A percentile compares a stretch with the other conserved stretches of the same genome.
Evolutionary conservation across 306 rosid genomes (phyloP).

Genomic region (Cicer cuneatum): DNA sequence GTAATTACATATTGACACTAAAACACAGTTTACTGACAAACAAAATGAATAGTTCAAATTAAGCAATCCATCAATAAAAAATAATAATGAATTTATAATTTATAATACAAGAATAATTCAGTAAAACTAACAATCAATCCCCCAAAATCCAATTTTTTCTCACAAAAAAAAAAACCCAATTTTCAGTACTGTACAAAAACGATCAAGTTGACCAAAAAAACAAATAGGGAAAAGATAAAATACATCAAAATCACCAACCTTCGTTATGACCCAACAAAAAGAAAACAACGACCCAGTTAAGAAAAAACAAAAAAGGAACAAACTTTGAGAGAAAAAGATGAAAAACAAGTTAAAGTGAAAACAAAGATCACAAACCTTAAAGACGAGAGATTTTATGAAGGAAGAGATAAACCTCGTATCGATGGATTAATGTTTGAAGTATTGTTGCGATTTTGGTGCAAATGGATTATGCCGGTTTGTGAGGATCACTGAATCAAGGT

Average conservation of each 20-base stretch:
- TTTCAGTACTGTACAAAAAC: constrained; percentile 5
- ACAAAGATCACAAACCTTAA: constrained; percentile 37
- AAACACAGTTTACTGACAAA: not conserved
- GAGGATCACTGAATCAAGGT: constrained; percentile 13
- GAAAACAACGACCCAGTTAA: not conserved
- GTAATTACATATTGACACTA: too few species aligned
- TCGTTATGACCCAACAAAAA: not conserved
- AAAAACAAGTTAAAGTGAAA: constrained; percentile 6
- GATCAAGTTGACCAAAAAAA: constrained; percentile 43
- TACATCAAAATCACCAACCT: not conserved
- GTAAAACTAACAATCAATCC: constrained; percentile 18
- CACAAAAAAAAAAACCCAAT: constrained; percentile 3
- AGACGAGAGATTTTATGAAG: constrained; percentile 20
- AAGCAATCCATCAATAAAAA: constrained; percentile 23
- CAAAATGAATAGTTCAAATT: constrained; percentile 1
- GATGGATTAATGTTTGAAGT: not conserved
- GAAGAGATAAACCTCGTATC: constrained; percentile 37
- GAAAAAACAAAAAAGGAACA: constrained; percentile 8
- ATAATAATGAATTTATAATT: not conserved
- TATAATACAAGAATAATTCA: not conserved
- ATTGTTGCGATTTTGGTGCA: constrained; percentile 38
- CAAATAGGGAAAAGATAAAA: too few species aligned
- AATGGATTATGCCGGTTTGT: constrained; percentile 39
- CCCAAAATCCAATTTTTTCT: not conserved
- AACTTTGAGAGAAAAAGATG: constrained; percentile 31